These are phyloP conservation scores for Meyerozyma athensensis DNA, from an alignment of 1,139 yeast genomes.

Conservation along the genomic window DNA sequence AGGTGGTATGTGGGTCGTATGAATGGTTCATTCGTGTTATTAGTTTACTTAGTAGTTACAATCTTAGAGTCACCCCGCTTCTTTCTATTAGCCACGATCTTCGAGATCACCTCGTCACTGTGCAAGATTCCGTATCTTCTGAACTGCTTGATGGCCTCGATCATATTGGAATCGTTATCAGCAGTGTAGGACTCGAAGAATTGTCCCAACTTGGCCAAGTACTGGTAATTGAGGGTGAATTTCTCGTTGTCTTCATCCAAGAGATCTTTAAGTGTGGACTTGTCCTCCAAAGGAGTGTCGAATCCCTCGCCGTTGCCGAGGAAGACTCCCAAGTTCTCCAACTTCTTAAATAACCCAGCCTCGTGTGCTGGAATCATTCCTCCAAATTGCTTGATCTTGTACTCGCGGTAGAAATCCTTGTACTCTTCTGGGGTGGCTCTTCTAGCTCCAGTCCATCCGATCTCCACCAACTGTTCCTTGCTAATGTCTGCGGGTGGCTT, in stretches of 20 bases:
- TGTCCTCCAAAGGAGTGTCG: slow-evolving; percentile 48
- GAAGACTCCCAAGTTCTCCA: slow-evolving; percentile 57
- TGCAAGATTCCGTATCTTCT: slow-evolving; percentile 62
- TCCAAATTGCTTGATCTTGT: slow-evolving; percentile 63
- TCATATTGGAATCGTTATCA: slow-evolving; percentile 28
- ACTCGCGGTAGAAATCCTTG: slow-evolving; percentile 64
- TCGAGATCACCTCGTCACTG: slow-evolving; percentile 38
- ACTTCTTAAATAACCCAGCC: slow-evolving; percentile 59
- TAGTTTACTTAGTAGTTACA: neutral
- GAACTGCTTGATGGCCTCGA: slow-evolving; percentile 44
- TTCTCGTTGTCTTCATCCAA: slow-evolving; percentile 18
- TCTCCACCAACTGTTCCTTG: slow-evolving; percentile 51
- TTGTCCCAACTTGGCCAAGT: slow-evolving; percentile 47
- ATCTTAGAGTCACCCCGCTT: slow-evolving; percentile 19
- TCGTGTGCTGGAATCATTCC: slow-evolving; percentile 77
- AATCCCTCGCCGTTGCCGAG: slow-evolving; percentile 81
- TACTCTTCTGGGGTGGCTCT: slow-evolving; percentile 69
- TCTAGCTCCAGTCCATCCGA: slow-evolving; percentile 94
- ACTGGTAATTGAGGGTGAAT: slow-evolving; percentile 49
- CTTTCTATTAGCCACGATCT: slow-evolving; percentile 38
- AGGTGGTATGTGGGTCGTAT: neutral
- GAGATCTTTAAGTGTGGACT: slow-evolving; percentile 25
- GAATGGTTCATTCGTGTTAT: neutral
- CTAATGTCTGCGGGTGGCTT: slow-evolving; percentile 30
- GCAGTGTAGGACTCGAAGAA: slow-evolving; percentile 36